Percentiles rank a stretch among this genome's conserved stretches.
Evolutionary conservation across 1,284 basidiomycete genomes (phyloP).

Genomic region (Chiua sp.): DNA sequence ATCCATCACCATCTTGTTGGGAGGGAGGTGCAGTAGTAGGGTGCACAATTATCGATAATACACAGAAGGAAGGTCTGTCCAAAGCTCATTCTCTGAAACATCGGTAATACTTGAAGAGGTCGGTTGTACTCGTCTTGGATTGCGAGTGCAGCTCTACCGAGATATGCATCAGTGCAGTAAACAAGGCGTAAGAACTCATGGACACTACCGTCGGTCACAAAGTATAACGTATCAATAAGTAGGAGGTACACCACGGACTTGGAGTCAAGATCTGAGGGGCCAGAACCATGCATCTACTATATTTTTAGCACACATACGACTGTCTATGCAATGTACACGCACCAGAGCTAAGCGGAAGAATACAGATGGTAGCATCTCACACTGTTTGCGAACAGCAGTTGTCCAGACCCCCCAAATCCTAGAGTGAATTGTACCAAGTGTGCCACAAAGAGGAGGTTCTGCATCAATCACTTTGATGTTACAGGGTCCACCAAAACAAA

Average conservation of each 20-base stretch:
- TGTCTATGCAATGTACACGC: constrained; percentile 30
- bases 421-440: constrained; percentile 76
- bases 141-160: constrained; percentile 65
- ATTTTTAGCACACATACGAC: constrained; percentile 12
- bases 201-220: constrained; percentile 70
- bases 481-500: constrained; percentile 29
- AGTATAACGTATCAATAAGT: constrained; percentile 74
- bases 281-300: constrained; percentile 56
- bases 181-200: background rate
- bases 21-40: constrained; percentile 51
- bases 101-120: constrained; percentile 67
- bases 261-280: constrained; percentile 51
- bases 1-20: constrained; percentile 55
- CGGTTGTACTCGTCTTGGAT: constrained; percentile 49
- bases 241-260: constrained; percentile 57
- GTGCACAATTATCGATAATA: constrained; percentile 59
- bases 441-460: constrained; percentile 57
- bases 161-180: background rate
- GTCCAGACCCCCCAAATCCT: constrained; percentile 70
- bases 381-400: constrained; percentile 50
- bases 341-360: constrained; percentile 65
- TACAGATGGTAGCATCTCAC: constrained; percentile 48
- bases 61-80: constrained; percentile 60
- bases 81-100: constrained; percentile 52
- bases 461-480: constrained; percentile 26